Evolutionary conservation across 2,329 filamentous ascomycete species (phyloP).

Genomic region (Colletotrichum sp.): DNA sequence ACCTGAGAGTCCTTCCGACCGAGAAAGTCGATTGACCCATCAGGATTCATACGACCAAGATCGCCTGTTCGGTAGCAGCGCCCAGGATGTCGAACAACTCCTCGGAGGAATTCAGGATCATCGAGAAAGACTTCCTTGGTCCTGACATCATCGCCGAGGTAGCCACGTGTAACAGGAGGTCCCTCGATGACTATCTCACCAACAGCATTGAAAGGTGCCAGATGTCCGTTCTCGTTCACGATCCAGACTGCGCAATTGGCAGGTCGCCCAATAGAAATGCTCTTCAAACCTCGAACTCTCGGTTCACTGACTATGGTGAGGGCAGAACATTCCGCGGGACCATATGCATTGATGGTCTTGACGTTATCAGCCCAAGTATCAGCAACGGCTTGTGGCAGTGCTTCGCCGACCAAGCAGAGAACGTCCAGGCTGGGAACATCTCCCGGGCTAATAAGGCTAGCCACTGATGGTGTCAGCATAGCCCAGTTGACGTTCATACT

Average conservation of each 20-base stretch:
- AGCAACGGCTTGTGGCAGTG: slow-evolving; percentile 9
- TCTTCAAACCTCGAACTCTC: neutral
- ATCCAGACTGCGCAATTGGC: slow-evolving; percentile 26
- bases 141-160: neutral
- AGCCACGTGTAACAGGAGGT: slow-evolving; percentile 24
- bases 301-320: slow-evolving; percentile 5
- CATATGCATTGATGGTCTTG: slow-evolving; percentile 19
- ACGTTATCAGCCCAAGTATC: slow-evolving; percentile 21
- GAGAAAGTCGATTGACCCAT: slow-evolving; percentile 16
- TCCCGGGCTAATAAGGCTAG: neutral
- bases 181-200: slow-evolving; percentile 34
- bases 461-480: slow-evolving; percentile 20
- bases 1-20: slow-evolving; percentile 23
- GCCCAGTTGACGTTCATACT: neutral
- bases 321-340: slow-evolving; percentile 24
- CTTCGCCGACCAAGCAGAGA: slow-evolving; percentile 14
- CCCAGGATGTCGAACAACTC: neutral
- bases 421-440: slow-evolving; percentile 7
- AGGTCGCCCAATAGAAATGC: neutral
- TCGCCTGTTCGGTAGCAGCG: slow-evolving; percentile 18
- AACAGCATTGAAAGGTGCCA: slow-evolving; percentile 24
- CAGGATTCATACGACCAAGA: slow-evolving; percentile 1
- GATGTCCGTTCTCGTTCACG: slow-evolving; percentile 21
- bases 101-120: neutral
- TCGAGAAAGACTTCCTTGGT: neutral